A percentile compares a stretch with the other conserved stretches of the same genome.
These are phyloP conservation scores for Boletus sensibilis DNA, from an alignment of 768 basidiomycete genomes.

Conservation along the genomic window DNA sequence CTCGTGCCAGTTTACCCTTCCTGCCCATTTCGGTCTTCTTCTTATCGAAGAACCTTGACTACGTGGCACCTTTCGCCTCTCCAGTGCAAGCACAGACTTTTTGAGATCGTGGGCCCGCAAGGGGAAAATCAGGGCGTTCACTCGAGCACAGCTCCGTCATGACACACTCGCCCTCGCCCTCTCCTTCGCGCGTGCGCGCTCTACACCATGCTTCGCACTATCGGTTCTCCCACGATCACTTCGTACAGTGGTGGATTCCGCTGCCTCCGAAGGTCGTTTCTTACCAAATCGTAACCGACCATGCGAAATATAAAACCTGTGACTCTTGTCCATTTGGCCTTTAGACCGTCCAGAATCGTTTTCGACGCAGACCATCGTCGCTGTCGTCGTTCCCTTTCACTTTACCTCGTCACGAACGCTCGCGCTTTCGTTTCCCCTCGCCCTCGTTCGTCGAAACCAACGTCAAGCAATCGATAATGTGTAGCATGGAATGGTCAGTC, in stretches of 20 bases:
- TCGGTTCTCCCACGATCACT: conserved; percentile 35
- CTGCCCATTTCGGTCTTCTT: conserved; percentile 27
- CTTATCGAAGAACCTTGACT: conserved; percentile 27
- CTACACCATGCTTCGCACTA: conserved; percentile 12
- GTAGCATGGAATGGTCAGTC: conserved; percentile 55
- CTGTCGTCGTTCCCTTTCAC: neutral
- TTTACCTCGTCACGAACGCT: neutral
- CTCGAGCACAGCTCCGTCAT: conserved; percentile 24
- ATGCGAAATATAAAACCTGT: conserved; percentile 31
- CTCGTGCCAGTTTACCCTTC: conserved; percentile 32
- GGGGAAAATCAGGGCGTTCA: conserved; percentile 30
- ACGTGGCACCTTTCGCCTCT: conserved; percentile 26
- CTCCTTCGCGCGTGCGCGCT: neutral
- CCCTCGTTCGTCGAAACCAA: conserved; percentile 3
- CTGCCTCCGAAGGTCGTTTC: conserved; percentile 29
- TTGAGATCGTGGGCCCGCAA: conserved; percentile 20
- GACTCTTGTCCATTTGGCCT: conserved; percentile 1
- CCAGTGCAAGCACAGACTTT: conserved; percentile 16
- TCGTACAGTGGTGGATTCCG: conserved; percentile 29
- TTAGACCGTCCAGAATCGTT: neutral
- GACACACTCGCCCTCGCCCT: conserved; percentile 2
- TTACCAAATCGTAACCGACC: conserved; percentile 30
- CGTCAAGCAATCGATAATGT: conserved; percentile 40
- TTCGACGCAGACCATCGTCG: neutral
- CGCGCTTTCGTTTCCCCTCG: neutral